Evolutionary conservation across 2,329 filamentous ascomycete species (phyloP).

Genomic region (Dryadomyces quercivorus): DNA sequence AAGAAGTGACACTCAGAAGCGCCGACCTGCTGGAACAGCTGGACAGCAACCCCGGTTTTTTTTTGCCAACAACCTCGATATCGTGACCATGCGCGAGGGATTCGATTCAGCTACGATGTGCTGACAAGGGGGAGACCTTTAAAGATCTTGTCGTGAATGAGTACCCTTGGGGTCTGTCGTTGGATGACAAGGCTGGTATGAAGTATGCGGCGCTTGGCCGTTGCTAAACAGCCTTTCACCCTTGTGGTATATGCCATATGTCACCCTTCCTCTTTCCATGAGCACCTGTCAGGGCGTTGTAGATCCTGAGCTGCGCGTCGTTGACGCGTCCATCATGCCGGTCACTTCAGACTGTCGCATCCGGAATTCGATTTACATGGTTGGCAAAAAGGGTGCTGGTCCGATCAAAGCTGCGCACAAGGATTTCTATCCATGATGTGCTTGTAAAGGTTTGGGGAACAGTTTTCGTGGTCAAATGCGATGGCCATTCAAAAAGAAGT

Average conservation of each 20-base stretch:
- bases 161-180: slow-evolving; percentile 50
- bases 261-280: slow-evolving; percentile 39
- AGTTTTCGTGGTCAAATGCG: no score
- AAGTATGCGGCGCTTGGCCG: slow-evolving; percentile 42
- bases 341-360: slow-evolving; percentile 45
- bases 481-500: no score
- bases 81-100: slow-evolving; percentile 48
- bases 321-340: slow-evolving; percentile 44
- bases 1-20: slow-evolving; percentile 42
- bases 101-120: slow-evolving; percentile 44
- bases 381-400: slow-evolving; percentile 40
- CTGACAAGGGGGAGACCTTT: slow-evolving; percentile 44
- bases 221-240: slow-evolving; percentile 47
- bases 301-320: slow-evolving; percentile 37
- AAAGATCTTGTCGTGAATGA: slow-evolving; percentile 38
- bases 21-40: slow-evolving; percentile 44
- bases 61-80: slow-evolving; percentile 40
- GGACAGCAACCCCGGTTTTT: slow-evolving; percentile 50
- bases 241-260: no score
- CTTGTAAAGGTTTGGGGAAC: no score
- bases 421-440: slow-evolving; percentile 1
- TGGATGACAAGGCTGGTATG: slow-evolving; percentile 43
- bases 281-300: slow-evolving; percentile 39
- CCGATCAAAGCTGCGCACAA: slow-evolving; percentile 30
- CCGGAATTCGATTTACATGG: slow-evolving; percentile 48